Evolutionary conservation across 352 stramenopile species (phyloP).

Genomic region (Phytophthora palmivora): DNA sequence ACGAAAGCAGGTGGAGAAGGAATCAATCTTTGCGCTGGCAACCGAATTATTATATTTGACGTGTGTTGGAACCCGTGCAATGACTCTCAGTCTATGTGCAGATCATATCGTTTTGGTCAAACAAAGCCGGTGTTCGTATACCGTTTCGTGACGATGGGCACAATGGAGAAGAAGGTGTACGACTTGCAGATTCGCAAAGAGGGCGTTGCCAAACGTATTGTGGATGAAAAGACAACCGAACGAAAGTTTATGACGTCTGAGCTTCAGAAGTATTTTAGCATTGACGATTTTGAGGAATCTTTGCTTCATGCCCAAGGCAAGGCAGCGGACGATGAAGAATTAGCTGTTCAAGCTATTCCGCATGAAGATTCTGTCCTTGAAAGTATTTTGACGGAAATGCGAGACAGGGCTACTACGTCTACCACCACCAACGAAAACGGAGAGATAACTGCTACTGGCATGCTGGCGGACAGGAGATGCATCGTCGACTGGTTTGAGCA

Average conservation of each 20-base stretch:
- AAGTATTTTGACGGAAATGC: slow-evolving; percentile 57
- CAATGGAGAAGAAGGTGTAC: slow-evolving; percentile 95
- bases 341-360: slow-evolving; percentile 37
- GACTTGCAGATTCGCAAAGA: slow-evolving; percentile 92
- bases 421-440: slow-evolving; percentile 2
- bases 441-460: slow-evolving; percentile 23
- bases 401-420: slow-evolving; percentile 19
- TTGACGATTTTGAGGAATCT: slow-evolving; percentile 83
- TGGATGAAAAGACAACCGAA: slow-evolving; percentile 87
- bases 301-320: slow-evolving; percentile 54
- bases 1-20: slow-evolving; percentile 89
- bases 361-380: slow-evolving; percentile 62
- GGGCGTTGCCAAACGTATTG: slow-evolving; percentile 88
- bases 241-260: slow-evolving; percentile 85
- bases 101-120: slow-evolving; percentile 93
- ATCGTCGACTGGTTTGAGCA: slow-evolving; percentile 90
- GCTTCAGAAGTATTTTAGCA: slow-evolving; percentile 85
- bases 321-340: slow-evolving; percentile 23
- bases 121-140: slow-evolving; percentile 94
- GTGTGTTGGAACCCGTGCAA: slow-evolving; percentile 94
- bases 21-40: slow-evolving; percentile 90
- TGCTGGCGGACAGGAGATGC: slow-evolving; percentile 39
- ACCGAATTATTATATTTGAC: slow-evolving; percentile 93
- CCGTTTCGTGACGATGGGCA: slow-evolving; percentile 90
- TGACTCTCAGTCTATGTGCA: slow-evolving; percentile 93